Evolutionary conservation across 352 stramenopile species (phyloP), one percentile per base, ranked within the genome.

Genomic region (Peronosclerospora sorghi): DNA sequence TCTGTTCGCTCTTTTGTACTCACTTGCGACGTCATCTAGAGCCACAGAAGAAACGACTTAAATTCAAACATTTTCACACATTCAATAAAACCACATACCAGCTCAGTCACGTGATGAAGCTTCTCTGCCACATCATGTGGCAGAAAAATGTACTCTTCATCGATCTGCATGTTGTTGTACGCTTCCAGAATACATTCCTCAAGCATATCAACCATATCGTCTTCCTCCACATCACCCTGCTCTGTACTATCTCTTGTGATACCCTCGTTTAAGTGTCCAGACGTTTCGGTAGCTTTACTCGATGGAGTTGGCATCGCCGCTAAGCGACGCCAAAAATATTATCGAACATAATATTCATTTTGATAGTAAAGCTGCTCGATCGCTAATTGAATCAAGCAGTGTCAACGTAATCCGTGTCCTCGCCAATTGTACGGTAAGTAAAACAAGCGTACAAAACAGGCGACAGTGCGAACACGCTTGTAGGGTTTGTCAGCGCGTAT

Each of bases 101-200:
- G 34, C 23, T 72, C 56, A 13, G 67, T 62, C 35, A 75, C 62
- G n/a, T 57, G 44, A 43, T 83, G 76, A 7, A 88, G 54, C 42
- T 84, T 84, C 23, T 63, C 58, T 14, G 72, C 71, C 13, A 88
- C 71, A 15, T 86, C 68, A 0, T 71, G 49, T 8, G 76, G 71
- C 19, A 88, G 48, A 28, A 86, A 86, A 42, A 88, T 86, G 49
- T 74, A 73, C 44, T 88, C 76, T 23, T 73, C 76, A 37, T 88
- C 76, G 42, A 72, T 86, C 53, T 88, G 73, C 66, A 88, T 84
- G 55, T 69, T 86, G 47, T 82, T 83, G 54, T 88, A 88, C 28
- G 76, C 76, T 48, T 88, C 76, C 7, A 88, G 56, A 18, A 88
- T 81, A 34, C 86, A 59, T 29, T 84, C 65, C 51, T 88, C 73